Conservation (phyloP, 306 rosid species). For the Cercis canadensis region DNA sequence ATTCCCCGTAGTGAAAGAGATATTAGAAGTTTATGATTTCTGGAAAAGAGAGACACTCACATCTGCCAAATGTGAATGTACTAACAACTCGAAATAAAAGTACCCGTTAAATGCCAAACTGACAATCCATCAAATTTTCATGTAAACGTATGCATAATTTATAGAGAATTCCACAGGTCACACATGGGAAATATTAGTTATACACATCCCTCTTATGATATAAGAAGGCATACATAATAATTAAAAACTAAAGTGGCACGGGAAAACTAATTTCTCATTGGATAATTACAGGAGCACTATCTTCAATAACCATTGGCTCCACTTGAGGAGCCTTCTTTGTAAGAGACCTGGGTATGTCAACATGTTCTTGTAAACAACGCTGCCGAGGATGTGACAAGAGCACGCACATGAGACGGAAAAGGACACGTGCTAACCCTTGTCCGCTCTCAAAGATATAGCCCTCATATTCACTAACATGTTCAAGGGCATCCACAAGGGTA, state of each 20-base stretch:
- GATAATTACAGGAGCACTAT: conserved; percentile 49
- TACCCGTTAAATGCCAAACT: conserved; percentile 19
- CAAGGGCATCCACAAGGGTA: conserved; percentile 83
- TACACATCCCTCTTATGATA: too few relatives aligned
- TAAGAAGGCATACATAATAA: conserved; percentile 40
- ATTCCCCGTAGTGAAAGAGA: not conserved
- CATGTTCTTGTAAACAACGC: conserved; percentile 71
- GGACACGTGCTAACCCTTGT: conserved; percentile 70
- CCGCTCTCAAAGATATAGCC: conserved; percentile 97
- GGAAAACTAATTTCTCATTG: conserved; percentile 49
- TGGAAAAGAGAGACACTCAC: too few relatives aligned
- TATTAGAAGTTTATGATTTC: too few relatives aligned
- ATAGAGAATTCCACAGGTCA: conserved; percentile 30
- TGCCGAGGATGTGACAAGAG: conserved; percentile 89
- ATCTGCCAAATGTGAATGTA: conserved; percentile 6
- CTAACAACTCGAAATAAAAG: not conserved
- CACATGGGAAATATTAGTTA: conserved; percentile 6
- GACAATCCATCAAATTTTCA: too few relatives aligned
- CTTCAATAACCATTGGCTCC: conserved; percentile 64
- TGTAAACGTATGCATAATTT: conserved; percentile 25
- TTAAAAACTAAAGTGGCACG: conserved; percentile 13
- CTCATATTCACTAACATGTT: conserved; percentile 86
- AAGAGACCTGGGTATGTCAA: conserved; percentile 84
- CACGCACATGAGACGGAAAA: conserved; percentile 69
- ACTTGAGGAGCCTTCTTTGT: conserved; percentile 59